These are phyloP conservation scores for Amborella trichopoda DNA, from an alignment of 164 flowering plant species.

Conservation along the genomic window DNA sequence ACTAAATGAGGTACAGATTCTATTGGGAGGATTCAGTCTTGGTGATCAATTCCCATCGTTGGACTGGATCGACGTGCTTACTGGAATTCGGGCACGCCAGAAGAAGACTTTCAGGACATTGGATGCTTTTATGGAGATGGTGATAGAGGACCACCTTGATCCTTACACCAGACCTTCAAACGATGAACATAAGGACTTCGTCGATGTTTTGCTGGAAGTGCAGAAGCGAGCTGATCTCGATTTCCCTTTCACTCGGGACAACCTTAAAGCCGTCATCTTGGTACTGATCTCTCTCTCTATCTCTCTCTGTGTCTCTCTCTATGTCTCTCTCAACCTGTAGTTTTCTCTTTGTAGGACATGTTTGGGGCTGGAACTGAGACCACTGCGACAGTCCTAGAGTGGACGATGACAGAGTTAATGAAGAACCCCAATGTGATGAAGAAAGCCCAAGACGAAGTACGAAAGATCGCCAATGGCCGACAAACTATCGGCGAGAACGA, in stretches of 20 bases:
- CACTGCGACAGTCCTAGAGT: constrained; percentile 7
- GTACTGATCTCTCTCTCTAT: constrained; percentile 1
- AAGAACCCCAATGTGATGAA: constrained; percentile 12
- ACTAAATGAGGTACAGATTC: constrained; percentile 33
- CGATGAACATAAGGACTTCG: constrained; percentile 28
- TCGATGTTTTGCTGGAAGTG: constrained; percentile 39
- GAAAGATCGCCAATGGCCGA: constrained; percentile 3
- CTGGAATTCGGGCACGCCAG: constrained; percentile 31
- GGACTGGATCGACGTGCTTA: constrained; percentile 30
- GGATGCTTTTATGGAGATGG: constrained; percentile 28
- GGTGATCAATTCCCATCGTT: constrained; percentile 56
- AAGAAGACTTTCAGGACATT: constrained; percentile 16
- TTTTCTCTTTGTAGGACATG: constrained; percentile 8
- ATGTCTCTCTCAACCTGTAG: too few species aligned
- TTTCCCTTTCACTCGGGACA: constrained; percentile 1
- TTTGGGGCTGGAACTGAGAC: constrained; percentile 17
- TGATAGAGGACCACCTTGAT: constrained; percentile 33
- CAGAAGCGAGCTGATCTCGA: constrained; percentile 7
- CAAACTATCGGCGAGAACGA: constrained; percentile 8
- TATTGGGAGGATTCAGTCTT: constrained; percentile 42
- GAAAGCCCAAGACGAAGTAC: constrained; percentile 9
- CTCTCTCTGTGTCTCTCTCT: neutral
- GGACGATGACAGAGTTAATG: constrained; percentile 17
- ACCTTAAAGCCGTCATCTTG: constrained; percentile 12
- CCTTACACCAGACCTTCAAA: neutral